Evolutionary conservation across 2,329 filamentous ascomycete genomes (phyloP), one percentile per base, ranked within the genome.

Genomic region (Pseudopyrenochaeta lycopersici): DNA sequence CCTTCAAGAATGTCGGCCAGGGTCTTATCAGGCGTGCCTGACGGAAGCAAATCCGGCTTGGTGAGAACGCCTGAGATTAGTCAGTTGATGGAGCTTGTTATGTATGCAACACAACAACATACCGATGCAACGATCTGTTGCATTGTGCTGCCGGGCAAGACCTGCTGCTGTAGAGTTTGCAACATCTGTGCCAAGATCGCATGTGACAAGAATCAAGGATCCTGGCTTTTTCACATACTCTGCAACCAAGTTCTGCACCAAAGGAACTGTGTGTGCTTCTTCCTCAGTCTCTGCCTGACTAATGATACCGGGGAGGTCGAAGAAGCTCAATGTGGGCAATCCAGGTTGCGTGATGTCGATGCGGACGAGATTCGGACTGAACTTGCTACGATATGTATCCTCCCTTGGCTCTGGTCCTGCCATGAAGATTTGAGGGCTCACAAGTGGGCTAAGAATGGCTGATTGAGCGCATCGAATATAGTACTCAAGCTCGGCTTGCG

Each of bases 231-330:
- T 76, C 4, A 96, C 88, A 60, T 96, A 96, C 0, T 86, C 80
- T 1, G 80, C 82, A 0, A 91, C 87, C 0, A 97, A 71, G 15
- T 90, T 89, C 45, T 87, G 82, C 0, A 96, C 89, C 0, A 95
- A 85, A 94, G 78, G 51, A 90, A 64, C 1, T 56, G 39, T 0
- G 56, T 52, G 0, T 54, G 56, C 23, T 27, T 27, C 23, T 27
- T 27, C 23, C 0, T 38, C 56, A 7, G 86, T 81, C 1, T 86
- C 85, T 0, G 88, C 83, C 7, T 88, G 88, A 17, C 87, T 86
- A 56, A 96, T 94, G 0, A 96, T 86, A 0, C 92, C 92, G 0
- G 92, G 92, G 0, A 97, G 81, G 56, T 97, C 92, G 56, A 91
- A 94, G 64, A 97, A 96, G 0, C 89, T 91, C 0, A 97, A 72